phyloP scores from a whole-genome alignment of 345 rosid genomes.

The Arabis hirsuta region DNA sequence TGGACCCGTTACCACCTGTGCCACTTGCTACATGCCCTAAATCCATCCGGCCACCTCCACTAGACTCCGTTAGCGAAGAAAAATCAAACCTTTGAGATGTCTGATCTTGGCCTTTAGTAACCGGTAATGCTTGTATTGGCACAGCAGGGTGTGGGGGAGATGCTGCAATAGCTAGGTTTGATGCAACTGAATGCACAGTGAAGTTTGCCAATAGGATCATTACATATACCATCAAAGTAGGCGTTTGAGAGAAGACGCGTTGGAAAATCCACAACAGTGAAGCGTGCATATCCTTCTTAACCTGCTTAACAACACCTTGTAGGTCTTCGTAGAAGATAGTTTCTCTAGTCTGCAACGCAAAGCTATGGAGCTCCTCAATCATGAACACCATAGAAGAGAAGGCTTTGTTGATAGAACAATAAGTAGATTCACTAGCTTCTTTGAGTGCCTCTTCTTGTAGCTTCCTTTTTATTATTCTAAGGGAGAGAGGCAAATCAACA shows the following conservation, averaged over 20 bases:
- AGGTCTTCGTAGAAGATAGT: slow-evolving; percentile 49
- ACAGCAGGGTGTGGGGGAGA: slow-evolving; percentile 5
- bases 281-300: slow-evolving; percentile 60
- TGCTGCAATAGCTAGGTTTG: slow-evolving; percentile 30
- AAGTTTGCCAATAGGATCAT: slow-evolving; percentile 76
- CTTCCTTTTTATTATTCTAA: slow-evolving; percentile 69
- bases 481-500: slow-evolving; percentile 60
- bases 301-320: slow-evolving; percentile 42
- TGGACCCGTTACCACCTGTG: neutral
- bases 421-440: slow-evolving; percentile 51
- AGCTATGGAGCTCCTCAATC: slow-evolving; percentile 66
- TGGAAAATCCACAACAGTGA: slow-evolving; percentile 73
- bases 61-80: slow-evolving; percentile 7
- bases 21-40: slow-evolving; percentile 18
- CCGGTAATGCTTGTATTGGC: neutral
- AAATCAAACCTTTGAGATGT: slow-evolving; percentile 18
- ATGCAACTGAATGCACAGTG: slow-evolving; percentile 62
- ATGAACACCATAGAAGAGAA: slow-evolving; percentile 72
- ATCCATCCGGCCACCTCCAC: neutral
- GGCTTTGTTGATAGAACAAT: slow-evolving; percentile 67
- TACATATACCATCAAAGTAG: slow-evolving; percentile 72
- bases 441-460: slow-evolving; percentile 53
- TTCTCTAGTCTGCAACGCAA: slow-evolving; percentile 53
- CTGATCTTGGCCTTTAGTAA: slow-evolving; percentile 3
- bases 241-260: slow-evolving; percentile 67